phyloP scores from a whole-genome alignment of 257 asterid genomes.

The Solanum raphanifolium region DNA sequence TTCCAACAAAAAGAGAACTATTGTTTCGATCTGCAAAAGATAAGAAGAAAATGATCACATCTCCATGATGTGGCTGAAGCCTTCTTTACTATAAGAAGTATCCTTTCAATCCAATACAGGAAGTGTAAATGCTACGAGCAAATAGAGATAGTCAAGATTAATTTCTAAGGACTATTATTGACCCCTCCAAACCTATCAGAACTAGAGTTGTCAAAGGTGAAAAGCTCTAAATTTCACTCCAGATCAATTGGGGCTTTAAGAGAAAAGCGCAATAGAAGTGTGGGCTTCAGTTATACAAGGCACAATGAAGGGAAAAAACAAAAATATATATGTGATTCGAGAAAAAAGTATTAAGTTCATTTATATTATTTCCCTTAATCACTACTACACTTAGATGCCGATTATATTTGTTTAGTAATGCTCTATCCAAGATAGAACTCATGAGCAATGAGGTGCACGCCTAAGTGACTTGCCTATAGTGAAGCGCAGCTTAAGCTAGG shows the following conservation, averaged over 20 bases:
- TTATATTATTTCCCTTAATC: background rate
- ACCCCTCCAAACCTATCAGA: background rate
- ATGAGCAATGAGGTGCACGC: background rate
- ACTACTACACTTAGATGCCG: background rate
- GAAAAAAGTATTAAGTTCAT: background rate
- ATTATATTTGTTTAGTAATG: background rate
- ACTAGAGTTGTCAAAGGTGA: background rate
- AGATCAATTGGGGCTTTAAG: background rate
- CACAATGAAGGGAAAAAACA: background rate
- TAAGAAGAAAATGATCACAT: background rate
- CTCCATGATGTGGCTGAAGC: background rate
- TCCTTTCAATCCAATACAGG: background rate
- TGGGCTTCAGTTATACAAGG: background rate
- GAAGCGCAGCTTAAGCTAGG: background rate
- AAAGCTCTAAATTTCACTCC: background rate
- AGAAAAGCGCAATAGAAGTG: background rate
- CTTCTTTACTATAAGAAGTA: background rate
- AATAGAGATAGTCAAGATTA: background rate
- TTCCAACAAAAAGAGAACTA: conserved; percentile 83
- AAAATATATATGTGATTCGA: background rate
- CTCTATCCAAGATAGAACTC: background rate
- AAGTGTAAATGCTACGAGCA: background rate
- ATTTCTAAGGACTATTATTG: background rate
- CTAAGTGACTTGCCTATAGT: background rate
- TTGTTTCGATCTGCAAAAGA: conserved; percentile 69